These are phyloP conservation scores for Phytophthora multivora DNA, from an alignment of 352 stramenopile genomes.

Conservation along the genomic window DNA sequence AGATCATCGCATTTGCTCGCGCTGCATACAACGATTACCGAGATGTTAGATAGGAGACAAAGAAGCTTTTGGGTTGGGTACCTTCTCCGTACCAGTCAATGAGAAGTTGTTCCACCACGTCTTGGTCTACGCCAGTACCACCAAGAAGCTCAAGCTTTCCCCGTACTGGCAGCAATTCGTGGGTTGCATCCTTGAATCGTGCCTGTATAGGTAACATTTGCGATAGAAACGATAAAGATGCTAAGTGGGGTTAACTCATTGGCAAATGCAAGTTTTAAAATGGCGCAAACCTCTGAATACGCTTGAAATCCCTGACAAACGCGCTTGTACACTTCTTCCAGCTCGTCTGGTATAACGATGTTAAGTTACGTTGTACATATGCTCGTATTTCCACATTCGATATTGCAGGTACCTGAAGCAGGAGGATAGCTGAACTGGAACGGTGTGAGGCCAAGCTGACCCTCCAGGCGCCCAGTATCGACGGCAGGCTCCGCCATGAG, in stretches of 20 bases:
- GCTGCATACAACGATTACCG: slow-evolving; percentile 24
- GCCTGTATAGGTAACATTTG: slow-evolving; percentile 24
- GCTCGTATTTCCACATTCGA: not conserved
- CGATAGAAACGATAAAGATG: not conserved
- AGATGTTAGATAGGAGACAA: not conserved
- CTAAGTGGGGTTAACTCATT: no score
- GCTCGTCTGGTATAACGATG: slow-evolving; percentile 31
- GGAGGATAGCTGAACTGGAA: slow-evolving; percentile 69
- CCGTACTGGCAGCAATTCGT: slow-evolving; percentile 61
- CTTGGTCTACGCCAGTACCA: slow-evolving; percentile 71
- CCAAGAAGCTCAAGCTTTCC: slow-evolving; percentile 74
- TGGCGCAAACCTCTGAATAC: slow-evolving; percentile 59
- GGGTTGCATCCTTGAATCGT: slow-evolving; percentile 59
- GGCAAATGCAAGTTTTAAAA: not conserved
- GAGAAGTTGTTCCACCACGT: slow-evolving; percentile 76
- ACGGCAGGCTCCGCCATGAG: slow-evolving; percentile 33
- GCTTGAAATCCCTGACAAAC: slow-evolving; percentile 72
- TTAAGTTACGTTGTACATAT: not conserved
- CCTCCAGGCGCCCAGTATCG: slow-evolving; percentile 45
- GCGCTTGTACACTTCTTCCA: slow-evolving; percentile 51
- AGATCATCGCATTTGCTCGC: slow-evolving; percentile 73
- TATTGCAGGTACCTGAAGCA: slow-evolving; percentile 21
- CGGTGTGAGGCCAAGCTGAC: slow-evolving; percentile 42
- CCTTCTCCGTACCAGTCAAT: slow-evolving; percentile 68
- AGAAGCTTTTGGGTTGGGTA: not conserved